A percentile compares a stretch with the other conserved stretches of the same genome.
Conservation (phyloP, 106 monocot species). For the Phalaenopsis equestris region DNA sequence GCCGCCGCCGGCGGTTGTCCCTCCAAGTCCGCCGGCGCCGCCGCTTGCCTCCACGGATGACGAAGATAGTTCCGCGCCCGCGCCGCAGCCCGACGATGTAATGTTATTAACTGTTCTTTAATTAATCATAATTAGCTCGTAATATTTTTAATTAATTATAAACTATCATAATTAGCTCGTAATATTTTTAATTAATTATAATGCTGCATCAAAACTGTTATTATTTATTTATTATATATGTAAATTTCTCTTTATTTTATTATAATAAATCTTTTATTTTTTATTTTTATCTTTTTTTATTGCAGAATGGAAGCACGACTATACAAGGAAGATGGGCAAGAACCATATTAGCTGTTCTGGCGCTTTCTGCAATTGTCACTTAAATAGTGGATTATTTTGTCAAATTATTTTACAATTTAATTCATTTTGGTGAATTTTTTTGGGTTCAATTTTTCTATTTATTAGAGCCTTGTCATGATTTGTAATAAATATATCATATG, state of each 20-base stretch:
- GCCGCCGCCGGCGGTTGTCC: conserved; percentile 32
- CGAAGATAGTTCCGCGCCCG: conserved; percentile 20
- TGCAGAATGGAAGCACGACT: conserved; percentile 29
- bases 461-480: not conserved
- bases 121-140: no score
- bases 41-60: conserved; percentile 17
- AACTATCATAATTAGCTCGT: no score
- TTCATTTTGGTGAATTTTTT: not conserved
- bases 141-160: no score
- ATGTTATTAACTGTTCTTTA: not conserved
- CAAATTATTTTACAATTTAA: not conserved
- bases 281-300: not conserved
- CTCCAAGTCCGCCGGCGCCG: conserved; percentile 46
- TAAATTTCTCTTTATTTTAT: no score
- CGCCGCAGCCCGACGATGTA: conserved; percentile 34
- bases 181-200: no score
- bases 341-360: conserved; percentile 15
- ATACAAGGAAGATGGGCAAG: conserved; percentile 8
- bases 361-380: conserved; percentile 7
- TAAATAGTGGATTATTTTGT: not conserved
- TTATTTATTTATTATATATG: no score
- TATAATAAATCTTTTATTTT: no score
- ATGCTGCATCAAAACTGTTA: no score
- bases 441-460: not conserved
- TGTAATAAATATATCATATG: no score